Conservation (phyloP, 106 monocot species). For the Acanthochlamys bracteata region DNA sequence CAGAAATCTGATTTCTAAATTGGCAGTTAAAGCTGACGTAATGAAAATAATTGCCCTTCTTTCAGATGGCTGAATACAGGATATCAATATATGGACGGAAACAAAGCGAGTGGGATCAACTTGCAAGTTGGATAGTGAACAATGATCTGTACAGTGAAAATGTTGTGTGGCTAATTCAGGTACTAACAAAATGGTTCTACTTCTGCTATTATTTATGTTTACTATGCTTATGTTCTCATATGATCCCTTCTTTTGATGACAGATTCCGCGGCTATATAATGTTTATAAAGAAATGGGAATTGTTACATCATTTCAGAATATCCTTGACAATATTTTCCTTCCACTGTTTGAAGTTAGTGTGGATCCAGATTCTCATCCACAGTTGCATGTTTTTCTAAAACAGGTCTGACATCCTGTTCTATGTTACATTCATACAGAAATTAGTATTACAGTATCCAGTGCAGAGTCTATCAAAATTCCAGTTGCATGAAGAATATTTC, state of each 20-base stretch:
- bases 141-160: conserved; percentile 93
- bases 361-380: conserved; percentile 92
- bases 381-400: conserved; percentile 88
- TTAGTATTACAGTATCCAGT: too few relatives aligned
- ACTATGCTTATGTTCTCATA: too few relatives aligned
- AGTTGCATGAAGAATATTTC: too few relatives aligned
- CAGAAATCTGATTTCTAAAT: too few relatives aligned
- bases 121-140: conserved; percentile 99
- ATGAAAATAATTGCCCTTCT: background rate
- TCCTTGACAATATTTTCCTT: conserved; percentile 97
- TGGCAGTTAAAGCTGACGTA: background rate
- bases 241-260: conserved; percentile 13
- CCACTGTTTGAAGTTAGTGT: conserved; percentile 97
- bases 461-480: too few relatives aligned
- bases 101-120: conserved; percentile 99
- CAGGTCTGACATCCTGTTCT: conserved; percentile 37
- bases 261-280: conserved; percentile 95
- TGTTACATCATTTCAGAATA: conserved; percentile 94
- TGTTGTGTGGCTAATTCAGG: conserved; percentile 99
- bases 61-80: conserved; percentile 97
- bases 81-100: conserved; percentile 97
- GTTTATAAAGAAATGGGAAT: conserved; percentile 98
- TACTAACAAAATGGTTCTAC: conserved; percentile 12
- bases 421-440: too few relatives aligned
- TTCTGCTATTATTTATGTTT: background rate